phyloP scores from a whole-genome alignment of 2,329 filamentous ascomycete genomes.

The Penicillium carneum region DNA sequence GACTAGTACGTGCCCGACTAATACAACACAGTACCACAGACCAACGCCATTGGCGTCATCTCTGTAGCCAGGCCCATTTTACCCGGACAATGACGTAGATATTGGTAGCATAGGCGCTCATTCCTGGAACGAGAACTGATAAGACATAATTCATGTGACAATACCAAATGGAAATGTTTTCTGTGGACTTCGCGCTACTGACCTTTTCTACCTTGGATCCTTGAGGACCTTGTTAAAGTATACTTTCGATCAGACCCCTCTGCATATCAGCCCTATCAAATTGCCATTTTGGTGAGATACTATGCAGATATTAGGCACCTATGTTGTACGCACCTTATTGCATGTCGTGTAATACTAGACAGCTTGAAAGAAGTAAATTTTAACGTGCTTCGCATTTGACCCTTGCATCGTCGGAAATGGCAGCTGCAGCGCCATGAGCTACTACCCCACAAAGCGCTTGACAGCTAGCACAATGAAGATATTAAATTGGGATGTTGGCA shows the following conservation, averaged over 20 bases:
- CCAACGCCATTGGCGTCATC: too few relatives aligned
- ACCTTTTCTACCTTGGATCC: neutral
- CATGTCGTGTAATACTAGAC: neutral
- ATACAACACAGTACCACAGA: too few relatives aligned
- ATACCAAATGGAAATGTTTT: too few relatives aligned
- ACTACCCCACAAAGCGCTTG: neutral
- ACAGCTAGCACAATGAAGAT: too few relatives aligned
- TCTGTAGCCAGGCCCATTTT: too few relatives aligned
- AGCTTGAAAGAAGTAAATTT: neutral
- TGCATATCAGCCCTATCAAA: neutral
- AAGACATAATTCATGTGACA: too few relatives aligned
- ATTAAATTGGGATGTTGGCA: neutral
- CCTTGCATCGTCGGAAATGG: conserved; percentile 2
- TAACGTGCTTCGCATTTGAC: conserved; percentile 6
- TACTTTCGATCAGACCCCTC: neutral
- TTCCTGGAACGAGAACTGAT: too few relatives aligned
- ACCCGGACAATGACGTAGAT: too few relatives aligned
- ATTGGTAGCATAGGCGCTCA: too few relatives aligned
- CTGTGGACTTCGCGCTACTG: too few relatives aligned
- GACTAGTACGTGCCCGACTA: too few relatives aligned
- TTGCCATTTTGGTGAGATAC: neutral
- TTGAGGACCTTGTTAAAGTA: neutral
- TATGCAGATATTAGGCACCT: neutral
- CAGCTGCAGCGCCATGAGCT: conserved; percentile 5
- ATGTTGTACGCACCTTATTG: neutral